Conservation (phyloP, 208 protist genomes). For the Crithidia brevicula region DNA sequence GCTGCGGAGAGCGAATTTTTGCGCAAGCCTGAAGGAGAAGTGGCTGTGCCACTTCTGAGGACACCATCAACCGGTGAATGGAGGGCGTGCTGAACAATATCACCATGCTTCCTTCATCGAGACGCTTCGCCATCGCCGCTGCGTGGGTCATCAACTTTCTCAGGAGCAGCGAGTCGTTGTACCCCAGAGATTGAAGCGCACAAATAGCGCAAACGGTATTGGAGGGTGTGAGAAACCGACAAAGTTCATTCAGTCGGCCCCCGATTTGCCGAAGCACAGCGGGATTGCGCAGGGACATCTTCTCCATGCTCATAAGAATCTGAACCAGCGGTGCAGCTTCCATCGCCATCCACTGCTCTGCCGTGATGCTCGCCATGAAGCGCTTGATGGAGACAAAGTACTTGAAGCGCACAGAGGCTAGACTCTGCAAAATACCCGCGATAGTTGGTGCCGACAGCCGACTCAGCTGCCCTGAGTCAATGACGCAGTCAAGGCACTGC, state of each 20-base stretch:
- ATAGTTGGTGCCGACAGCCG: conserved; percentile 69
- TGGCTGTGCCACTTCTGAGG: conserved; percentile 56
- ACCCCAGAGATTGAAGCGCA: conserved; percentile 66
- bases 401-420: conserved; percentile 73
- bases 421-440: conserved; percentile 73
- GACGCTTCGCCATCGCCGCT: conserved; percentile 42
- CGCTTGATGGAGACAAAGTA: conserved; percentile 72
- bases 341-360: conserved; percentile 85
- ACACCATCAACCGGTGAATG: conserved; percentile 65
- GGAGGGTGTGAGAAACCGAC: conserved; percentile 60
- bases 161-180: conserved; percentile 57
- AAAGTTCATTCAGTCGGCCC: conserved; percentile 45
- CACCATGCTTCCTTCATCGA: conserved; percentile 67
- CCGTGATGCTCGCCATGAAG: conserved; percentile 60
- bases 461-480: conserved; percentile 41
- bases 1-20: conserved; percentile 47
- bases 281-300: conserved; percentile 64
- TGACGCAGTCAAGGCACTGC: conserved; percentile 64
- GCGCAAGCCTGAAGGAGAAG: conserved; percentile 60
- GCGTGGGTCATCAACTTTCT: conserved; percentile 58
- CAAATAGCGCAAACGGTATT: conserved; percentile 70
- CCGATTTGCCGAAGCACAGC: conserved; percentile 44
- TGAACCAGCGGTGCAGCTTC: conserved; percentile 75
- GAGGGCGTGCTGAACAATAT: conserved; percentile 70
- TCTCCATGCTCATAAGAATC: conserved; percentile 58